Conservation (phyloP, 2,329 filamentous ascomycete genomes). For the Camillea tinctor region DNA sequence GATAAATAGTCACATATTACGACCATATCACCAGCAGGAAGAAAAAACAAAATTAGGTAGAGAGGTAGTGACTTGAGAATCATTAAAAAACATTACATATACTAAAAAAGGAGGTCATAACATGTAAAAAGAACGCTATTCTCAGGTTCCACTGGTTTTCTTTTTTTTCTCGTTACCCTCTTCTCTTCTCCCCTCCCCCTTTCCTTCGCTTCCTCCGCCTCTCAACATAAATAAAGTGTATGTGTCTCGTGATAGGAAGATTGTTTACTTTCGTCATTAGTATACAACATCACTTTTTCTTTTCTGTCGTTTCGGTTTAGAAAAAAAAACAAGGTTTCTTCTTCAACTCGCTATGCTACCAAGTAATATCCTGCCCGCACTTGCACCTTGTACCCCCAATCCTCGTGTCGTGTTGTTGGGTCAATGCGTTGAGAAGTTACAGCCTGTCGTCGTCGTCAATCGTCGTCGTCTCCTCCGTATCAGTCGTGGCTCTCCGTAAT, state of each 20-base stretch:
- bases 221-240: neutral
- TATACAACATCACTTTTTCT: slow-evolving; percentile 6
- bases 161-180: neutral
- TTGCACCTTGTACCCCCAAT: too few species aligned
- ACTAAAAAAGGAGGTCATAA: slow-evolving; percentile 29
- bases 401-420: neutral
- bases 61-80: neutral
- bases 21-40: neutral
- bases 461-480: neutral
- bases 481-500: neutral
- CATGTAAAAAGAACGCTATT: slow-evolving; percentile 17
- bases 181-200: neutral
- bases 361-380: slow-evolving; percentile 24
- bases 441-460: neutral
- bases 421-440: slow-evolving; percentile 3
- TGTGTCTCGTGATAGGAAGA: neutral
- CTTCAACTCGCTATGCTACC: slow-evolving; percentile 32
- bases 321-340: slow-evolving; percentile 9
- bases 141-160: slow-evolving; percentile 18
- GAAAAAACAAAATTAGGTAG: too few species aligned
- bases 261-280: slow-evolving; percentile 3
- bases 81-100: slow-evolving; percentile 31
- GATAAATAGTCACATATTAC: too few species aligned
- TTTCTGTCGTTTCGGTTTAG: neutral
- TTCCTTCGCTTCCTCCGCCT: neutral